A percentile compares a stretch with the other conserved stretches of the same genome.
phyloP scores from a whole-genome alignment of 495 filamentous ascomycete genomes.

The Daldinia decipiens region DNA sequence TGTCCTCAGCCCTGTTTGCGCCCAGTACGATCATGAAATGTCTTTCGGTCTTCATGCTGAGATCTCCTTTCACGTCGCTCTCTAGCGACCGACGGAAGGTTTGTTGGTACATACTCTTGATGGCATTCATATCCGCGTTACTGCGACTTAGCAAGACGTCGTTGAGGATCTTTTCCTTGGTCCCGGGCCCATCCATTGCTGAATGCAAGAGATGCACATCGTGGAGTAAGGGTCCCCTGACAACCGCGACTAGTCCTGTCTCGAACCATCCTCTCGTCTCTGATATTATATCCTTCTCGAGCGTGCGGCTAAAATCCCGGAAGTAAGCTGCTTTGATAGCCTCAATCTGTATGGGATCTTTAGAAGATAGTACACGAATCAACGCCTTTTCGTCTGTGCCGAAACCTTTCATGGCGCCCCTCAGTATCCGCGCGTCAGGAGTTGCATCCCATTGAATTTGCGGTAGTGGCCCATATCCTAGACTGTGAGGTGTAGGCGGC shows the following conservation, averaged over 20 bases:
- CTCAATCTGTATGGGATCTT: constrained; percentile 78
- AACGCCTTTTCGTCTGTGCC: constrained; percentile 85
- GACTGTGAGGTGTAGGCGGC: constrained; percentile 65
- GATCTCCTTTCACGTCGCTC: constrained; percentile 74
- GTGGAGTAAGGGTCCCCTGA: constrained; percentile 77
- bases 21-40: constrained; percentile 82
- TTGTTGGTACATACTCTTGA: constrained; percentile 78
- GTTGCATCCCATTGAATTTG: constrained; percentile 71
- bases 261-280: constrained; percentile 81
- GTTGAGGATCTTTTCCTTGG: constrained; percentile 85
- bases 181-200: constrained; percentile 80
- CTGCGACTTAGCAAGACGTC: constrained; percentile 84
- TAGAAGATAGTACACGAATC: constrained; percentile 69
- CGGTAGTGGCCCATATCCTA: constrained; percentile 70
- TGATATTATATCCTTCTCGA: constrained; percentile 77
- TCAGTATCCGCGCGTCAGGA: constrained; percentile 72
- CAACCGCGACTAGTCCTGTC: constrained; percentile 72
- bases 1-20: constrained; percentile 78
- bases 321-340: constrained; percentile 74
- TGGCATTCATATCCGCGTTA: constrained; percentile 85
- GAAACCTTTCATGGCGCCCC: constrained; percentile 90
- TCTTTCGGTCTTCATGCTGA: constrained; percentile 83
- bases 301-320: constrained; percentile 67
- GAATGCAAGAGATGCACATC: constrained; percentile 73
- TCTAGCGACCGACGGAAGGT: constrained; percentile 69